A percentile compares a stretch with the other conserved stretches of the same genome.
phyloP scores from a whole-genome alignment of 257 asterid genomes.

The Solanum chaucha region DNA sequence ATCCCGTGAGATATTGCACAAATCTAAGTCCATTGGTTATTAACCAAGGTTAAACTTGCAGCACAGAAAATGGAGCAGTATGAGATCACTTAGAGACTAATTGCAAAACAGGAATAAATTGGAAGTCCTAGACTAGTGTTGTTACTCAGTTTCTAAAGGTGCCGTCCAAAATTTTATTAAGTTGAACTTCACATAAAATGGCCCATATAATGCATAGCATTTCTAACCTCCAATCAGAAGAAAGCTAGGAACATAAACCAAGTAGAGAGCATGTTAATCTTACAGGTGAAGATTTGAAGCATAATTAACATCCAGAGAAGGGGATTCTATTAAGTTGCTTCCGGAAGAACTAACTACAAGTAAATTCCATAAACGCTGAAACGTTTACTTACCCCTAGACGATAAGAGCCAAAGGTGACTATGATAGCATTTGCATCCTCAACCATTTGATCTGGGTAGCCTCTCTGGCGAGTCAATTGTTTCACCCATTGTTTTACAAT shows the following conservation, averaged over 20 bases:
- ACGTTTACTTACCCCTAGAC: constrained; percentile 25
- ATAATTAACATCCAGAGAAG: not conserved
- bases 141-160: not conserved
- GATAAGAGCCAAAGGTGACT: constrained; percentile 36
- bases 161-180: not conserved
- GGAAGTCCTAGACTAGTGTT: not conserved
- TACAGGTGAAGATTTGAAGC: not conserved
- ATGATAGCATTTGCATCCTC: constrained; percentile 38
- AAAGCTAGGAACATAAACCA: not conserved
- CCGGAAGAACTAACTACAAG: not conserved
- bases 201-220: not conserved
- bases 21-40: not conserved
- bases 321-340: not conserved
- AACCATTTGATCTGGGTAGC: constrained; percentile 30
- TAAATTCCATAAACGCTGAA: not conserved
- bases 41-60: not conserved
- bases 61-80: not conserved
- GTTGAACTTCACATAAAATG: not conserved
- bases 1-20: not conserved
- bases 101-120: not conserved
- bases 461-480: constrained; percentile 27
- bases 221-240: not conserved
- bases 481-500: constrained; percentile 35
- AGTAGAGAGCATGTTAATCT: not conserved
- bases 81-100: not conserved